Evolutionary conservation across 768 basidiomycete genomes (phyloP).

Genomic region (Mycena venus): DNA sequence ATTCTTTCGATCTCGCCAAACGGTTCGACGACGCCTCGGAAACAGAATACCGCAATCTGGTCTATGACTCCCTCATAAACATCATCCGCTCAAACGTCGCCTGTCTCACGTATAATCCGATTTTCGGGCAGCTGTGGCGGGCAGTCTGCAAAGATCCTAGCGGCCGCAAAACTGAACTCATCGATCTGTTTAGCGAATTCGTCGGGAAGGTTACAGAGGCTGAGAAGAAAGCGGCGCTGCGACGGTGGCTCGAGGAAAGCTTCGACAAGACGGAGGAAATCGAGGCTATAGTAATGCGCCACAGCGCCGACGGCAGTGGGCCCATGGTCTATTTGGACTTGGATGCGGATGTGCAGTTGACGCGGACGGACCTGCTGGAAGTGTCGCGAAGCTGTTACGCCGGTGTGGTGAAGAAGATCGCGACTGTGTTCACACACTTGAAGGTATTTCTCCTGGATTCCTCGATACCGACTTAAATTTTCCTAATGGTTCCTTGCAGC

Average conservation of each 20-base stretch:
- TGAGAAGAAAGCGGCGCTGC: slow-evolving; percentile 34
- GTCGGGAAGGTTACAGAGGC: slow-evolving; percentile 37
- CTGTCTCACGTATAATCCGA: slow-evolving; percentile 42
- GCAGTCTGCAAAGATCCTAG: slow-evolving; percentile 41
- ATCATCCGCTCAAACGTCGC: slow-evolving; percentile 43
- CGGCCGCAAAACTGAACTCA: slow-evolving; percentile 33
- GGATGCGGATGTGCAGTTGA: slow-evolving; percentile 42
- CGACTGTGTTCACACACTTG: slow-evolving; percentile 40
- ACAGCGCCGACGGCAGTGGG: slow-evolving; percentile 12
- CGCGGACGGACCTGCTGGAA: slow-evolving; percentile 43
- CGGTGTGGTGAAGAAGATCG: slow-evolving; percentile 42
- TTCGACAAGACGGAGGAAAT: slow-evolving; percentile 44
- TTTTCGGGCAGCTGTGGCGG: slow-evolving; percentile 47
- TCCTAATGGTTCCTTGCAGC: slow-evolving; percentile 1
- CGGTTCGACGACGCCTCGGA: slow-evolving; percentile 37
- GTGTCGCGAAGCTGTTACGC: slow-evolving; percentile 42
- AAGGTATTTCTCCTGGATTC: slow-evolving; percentile 35
- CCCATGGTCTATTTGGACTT: slow-evolving; percentile 44
- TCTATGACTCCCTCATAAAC: slow-evolving; percentile 36
- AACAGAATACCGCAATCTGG: slow-evolving; percentile 33
- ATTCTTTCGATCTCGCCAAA: slow-evolving; percentile 34
- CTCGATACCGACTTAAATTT: too few relatives aligned
- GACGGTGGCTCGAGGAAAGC: slow-evolving; percentile 44
- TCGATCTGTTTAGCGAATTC: slow-evolving; percentile 36
- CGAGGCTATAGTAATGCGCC: slow-evolving; percentile 34